A percentile compares a stretch with the other conserved stretches of the same genome.
phyloP scores from a whole-genome alignment of 2,329 filamentous ascomycete species.

The Fusarium sp. region DNA sequence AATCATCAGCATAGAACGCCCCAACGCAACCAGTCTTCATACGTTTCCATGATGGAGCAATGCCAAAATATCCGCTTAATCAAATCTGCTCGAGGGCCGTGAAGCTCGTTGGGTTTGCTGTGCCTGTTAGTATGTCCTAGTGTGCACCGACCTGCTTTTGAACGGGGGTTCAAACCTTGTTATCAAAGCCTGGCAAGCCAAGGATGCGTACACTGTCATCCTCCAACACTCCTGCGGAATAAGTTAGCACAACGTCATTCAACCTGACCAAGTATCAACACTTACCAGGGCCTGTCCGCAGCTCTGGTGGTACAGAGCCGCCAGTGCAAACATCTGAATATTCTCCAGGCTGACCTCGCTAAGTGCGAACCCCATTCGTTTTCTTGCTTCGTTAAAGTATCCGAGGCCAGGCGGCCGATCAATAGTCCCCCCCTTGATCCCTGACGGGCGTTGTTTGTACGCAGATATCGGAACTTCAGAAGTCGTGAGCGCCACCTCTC shows the following conservation, averaged over 20 bases:
- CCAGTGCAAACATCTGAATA: conserved; percentile 68
- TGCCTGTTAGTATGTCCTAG: not conserved
- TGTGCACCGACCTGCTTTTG: not conserved
- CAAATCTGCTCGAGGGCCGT: conserved; percentile 41
- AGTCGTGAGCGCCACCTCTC: conserved; percentile 67
- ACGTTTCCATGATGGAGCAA: conserved; percentile 46
- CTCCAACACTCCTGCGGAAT: conserved; percentile 68
- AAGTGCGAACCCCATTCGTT: conserved; percentile 68
- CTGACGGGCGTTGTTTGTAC: conserved; percentile 60
- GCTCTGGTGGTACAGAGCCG: conserved; percentile 66
- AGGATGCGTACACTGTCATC: conserved; percentile 65
- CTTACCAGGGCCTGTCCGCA: conserved; percentile 64
- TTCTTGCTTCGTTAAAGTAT: conserved; percentile 72
- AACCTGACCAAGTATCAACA: conserved; percentile 1
- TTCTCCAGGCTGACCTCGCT: conserved; percentile 69
- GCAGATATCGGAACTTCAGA: conserved; percentile 59
- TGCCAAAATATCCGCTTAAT: conserved; percentile 45
- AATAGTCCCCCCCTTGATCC: conserved; percentile 63
- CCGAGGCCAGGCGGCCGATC: conserved; percentile 66
- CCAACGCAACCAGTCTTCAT: not conserved
- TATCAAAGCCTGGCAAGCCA: conserved; percentile 68
- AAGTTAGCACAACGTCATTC: conserved; percentile 10
- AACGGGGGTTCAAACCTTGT: conserved; percentile 56
- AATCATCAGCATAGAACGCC: conserved; percentile 19
- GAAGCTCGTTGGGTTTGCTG: conserved; percentile 41